These are phyloP conservation scores for Lepiota venenata DNA, from an alignment of 768 basidiomycete species.

Conservation along the genomic window DNA sequence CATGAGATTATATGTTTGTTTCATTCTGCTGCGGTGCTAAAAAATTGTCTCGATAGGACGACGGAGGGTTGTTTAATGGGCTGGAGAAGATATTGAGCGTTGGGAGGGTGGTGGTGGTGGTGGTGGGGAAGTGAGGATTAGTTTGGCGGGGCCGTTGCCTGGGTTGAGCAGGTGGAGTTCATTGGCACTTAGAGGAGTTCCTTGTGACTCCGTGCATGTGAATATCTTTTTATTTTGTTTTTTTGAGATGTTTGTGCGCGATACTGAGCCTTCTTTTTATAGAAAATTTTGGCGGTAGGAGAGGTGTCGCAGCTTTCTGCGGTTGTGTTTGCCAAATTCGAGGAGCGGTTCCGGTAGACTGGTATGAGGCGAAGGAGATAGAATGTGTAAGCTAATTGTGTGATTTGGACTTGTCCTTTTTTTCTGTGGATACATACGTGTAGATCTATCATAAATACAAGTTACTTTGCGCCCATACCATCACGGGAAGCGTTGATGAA, in stretches of 20 bases:
- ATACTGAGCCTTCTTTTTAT: no score
- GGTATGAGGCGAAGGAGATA: no score
- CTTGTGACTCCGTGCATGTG: conserved; percentile 84
- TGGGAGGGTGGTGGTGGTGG: conserved; percentile 19
- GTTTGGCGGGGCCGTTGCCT: conserved; percentile 79
- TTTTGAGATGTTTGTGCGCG: no score
- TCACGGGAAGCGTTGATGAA: no score
- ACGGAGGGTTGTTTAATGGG: conserved; percentile 57
- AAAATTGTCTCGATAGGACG: conserved; percentile 69
- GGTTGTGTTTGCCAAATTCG: conserved; percentile 67
- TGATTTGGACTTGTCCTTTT: no score
- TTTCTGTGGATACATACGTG: no score
- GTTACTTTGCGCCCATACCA: no score
- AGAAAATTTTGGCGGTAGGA: conserved; percentile 59
- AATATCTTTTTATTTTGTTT: conserved; percentile 22
- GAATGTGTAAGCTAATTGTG: no score
- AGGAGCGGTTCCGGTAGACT: conserved; percentile 39
- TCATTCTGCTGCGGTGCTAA: conserved; percentile 69
- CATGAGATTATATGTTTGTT: conserved; percentile 55
- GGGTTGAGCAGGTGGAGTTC: conserved; percentile 78
- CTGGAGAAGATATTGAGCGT: conserved; percentile 65
- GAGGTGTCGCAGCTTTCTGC: conserved; percentile 70
- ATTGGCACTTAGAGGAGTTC: conserved; percentile 59
- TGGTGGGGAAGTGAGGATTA: conserved; percentile 45
- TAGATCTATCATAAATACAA: no score